Conservation (phyloP, 2,329 filamentous ascomycete genomes). For the Fusarium hainanense region DNA sequence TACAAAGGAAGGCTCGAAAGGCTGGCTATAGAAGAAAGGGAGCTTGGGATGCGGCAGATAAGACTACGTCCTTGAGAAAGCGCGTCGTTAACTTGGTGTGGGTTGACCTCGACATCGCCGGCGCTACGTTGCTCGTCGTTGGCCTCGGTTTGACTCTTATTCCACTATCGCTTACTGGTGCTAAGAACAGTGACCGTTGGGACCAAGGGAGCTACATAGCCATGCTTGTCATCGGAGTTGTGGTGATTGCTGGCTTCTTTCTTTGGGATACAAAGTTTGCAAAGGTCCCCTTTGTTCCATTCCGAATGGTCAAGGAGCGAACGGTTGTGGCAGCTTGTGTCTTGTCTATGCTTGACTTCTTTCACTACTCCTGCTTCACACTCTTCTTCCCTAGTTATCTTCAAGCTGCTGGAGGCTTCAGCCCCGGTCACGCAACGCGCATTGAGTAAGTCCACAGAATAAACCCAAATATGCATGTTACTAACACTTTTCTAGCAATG, state of each 20-base stretch:
- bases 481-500: conserved; percentile 35
- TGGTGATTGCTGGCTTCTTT: conserved; percentile 44
- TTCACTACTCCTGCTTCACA: conserved; percentile 53
- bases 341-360: conserved; percentile 52
- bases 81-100: conserved; percentile 41
- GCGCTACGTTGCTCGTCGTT: conserved; percentile 47
- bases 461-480: fast-evolving
- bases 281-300: conserved; percentile 53
- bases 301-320: conserved; percentile 53
- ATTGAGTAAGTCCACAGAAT: conserved; percentile 43
- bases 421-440: conserved; percentile 51
- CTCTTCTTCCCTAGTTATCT: conserved; percentile 56
- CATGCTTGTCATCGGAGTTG: conserved; percentile 48
- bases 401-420: conserved; percentile 52
- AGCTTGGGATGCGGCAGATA: conserved; percentile 31
- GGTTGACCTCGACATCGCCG: conserved; percentile 51
- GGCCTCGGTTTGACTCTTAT: conserved; percentile 52
- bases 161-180: conserved; percentile 53
- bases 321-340: conserved; percentile 55
- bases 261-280: conserved; percentile 54
- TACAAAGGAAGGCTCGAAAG: conserved; percentile 47
- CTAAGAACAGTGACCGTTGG: conserved; percentile 49
- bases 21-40: conserved; percentile 32
- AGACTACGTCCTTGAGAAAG: conserved; percentile 32
- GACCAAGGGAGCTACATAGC: conserved; percentile 51